phyloP scores from a whole-genome alignment of 1,139 yeast species.

The Scheffersomyces parashehatae region DNA sequence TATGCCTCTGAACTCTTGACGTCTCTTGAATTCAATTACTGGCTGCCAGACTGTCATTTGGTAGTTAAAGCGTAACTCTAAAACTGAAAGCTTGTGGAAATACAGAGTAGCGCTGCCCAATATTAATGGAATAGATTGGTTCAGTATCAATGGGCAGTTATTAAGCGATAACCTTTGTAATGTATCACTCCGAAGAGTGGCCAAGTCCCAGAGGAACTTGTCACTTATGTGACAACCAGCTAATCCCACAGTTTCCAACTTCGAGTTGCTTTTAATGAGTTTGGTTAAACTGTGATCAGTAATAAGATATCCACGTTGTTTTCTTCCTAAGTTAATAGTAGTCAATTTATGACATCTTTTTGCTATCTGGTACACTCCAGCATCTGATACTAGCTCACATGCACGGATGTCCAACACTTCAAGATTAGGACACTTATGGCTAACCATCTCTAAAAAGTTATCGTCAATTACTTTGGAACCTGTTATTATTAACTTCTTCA shows the following conservation, averaged over 20 bases:
- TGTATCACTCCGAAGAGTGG: slow-evolving; percentile 53
- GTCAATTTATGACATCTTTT: slow-evolving; percentile 55
- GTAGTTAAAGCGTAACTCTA: slow-evolving; percentile 70
- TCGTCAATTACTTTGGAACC: slow-evolving; percentile 74
- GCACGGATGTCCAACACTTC: slow-evolving; percentile 77
- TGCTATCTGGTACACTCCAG: slow-evolving; percentile 69
- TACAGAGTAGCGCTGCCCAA: slow-evolving; percentile 36
- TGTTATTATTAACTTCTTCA: slow-evolving; percentile 67
- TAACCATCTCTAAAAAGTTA: slow-evolving; percentile 50
- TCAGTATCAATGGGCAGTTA: slow-evolving; percentile 66
- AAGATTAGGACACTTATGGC: slow-evolving; percentile 59
- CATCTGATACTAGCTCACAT: slow-evolving; percentile 76
- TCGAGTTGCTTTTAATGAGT: slow-evolving; percentile 54
- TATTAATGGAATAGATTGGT: slow-evolving; percentile 65
- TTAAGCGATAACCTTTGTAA: slow-evolving; percentile 76
- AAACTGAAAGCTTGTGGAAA: slow-evolving; percentile 64
- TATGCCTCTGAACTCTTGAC: slow-evolving; percentile 53
- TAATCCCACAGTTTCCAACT: slow-evolving; percentile 72
- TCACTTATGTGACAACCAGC: slow-evolving; percentile 88
- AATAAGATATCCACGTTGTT: slow-evolving; percentile 62
- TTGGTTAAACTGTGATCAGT: slow-evolving; percentile 69
- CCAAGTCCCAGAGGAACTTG: slow-evolving; percentile 77
- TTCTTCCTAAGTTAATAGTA: slow-evolving; percentile 77
- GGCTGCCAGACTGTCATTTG: slow-evolving; percentile 62
- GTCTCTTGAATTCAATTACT: slow-evolving; percentile 65